These are phyloP conservation scores for Cercospora brassicicola DNA, from an alignment of 2,329 filamentous ascomycete genomes.

Conservation along the genomic window DNA sequence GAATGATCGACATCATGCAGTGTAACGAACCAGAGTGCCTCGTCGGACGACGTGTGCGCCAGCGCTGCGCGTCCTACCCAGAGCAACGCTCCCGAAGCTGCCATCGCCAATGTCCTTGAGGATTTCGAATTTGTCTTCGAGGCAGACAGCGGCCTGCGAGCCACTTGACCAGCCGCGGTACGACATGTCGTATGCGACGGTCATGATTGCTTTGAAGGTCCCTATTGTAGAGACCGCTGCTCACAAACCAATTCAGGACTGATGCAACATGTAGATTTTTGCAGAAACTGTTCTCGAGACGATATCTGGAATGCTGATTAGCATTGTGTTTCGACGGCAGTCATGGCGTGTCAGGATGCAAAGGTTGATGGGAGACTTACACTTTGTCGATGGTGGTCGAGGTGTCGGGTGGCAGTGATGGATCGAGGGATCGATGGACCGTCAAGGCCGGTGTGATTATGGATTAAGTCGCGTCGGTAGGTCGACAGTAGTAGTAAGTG, in stretches of 20 bases:
- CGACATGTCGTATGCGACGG: conserved; percentile 65
- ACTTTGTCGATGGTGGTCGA: conserved; percentile 3
- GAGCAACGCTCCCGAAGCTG: conserved; percentile 92
- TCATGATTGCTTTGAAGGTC: conserved; percentile 59
- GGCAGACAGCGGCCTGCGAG: conserved; percentile 54
- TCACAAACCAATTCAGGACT: conserved; percentile 24
- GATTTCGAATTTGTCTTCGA: conserved; percentile 95
- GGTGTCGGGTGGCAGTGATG: conserved; percentile 12
- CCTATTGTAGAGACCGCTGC: conserved; percentile 28
- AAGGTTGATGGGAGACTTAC: conserved; percentile 10
- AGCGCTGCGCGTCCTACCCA: conserved; percentile 87
- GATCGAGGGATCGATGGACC: conserved; percentile 14
- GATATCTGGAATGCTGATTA: conserved; percentile 2
- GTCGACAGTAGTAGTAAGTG: conserved; percentile 23
- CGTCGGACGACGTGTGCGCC: conserved; percentile 84
- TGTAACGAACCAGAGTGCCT: conserved; percentile 75
- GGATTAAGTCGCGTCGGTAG: conserved; percentile 32
- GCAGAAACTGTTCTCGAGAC: neutral
- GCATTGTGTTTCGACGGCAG: neutral
- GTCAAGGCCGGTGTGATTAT: conserved; percentile 29
- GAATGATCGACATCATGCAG: neutral
- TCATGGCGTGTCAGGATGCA: neutral
- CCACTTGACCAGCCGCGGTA: conserved; percentile 61
- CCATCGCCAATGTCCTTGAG: conserved; percentile 98
- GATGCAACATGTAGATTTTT: conserved; percentile 31